A percentile compares a stretch with the other conserved stretches of the same genome.
These are phyloP conservation scores for Fusarium siculi DNA, from an alignment of 2,329 filamentous ascomycete species.

Conservation along the genomic window DNA sequence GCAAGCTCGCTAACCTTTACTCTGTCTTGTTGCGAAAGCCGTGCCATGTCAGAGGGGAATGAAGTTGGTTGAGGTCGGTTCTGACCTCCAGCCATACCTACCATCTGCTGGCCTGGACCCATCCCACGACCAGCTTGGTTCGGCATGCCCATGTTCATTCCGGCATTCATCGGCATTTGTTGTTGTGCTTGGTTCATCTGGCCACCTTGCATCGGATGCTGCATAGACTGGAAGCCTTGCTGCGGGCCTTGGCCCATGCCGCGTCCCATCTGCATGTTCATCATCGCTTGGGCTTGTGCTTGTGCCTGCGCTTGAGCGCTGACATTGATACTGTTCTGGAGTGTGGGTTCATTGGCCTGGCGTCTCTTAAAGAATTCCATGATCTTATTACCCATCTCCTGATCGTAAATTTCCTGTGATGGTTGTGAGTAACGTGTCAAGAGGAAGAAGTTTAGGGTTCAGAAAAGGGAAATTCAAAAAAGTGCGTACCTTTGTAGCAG, in stretches of 20 bases:
- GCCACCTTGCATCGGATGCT: conserved; percentile 67
- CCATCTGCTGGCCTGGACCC: conserved; percentile 54
- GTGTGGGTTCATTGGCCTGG: conserved; percentile 59
- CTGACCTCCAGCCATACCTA: conserved; percentile 52
- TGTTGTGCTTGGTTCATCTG: conserved; percentile 59
- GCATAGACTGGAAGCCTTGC: conserved; percentile 67
- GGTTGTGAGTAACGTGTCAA: conserved; percentile 31
- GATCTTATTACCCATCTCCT: conserved; percentile 57
- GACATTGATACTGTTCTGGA: conserved; percentile 62
- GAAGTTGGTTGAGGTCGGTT: conserved; percentile 43
- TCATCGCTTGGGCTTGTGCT: conserved; percentile 57
- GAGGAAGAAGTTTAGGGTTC: background rate
- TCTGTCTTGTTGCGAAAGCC: conserved; percentile 57
- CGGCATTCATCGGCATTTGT: conserved; percentile 45
- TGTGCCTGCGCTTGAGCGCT: conserved; percentile 53
- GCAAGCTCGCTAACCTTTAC: conserved; percentile 59
- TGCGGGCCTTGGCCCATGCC: conserved; percentile 61
- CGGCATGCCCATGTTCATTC: conserved; percentile 49
- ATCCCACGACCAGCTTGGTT: conserved; percentile 54
- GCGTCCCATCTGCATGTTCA: conserved; percentile 66
- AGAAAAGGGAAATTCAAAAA: background rate
- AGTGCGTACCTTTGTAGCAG: conserved; percentile 59
- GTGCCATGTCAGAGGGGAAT: conserved; percentile 50
- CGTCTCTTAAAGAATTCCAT: conserved; percentile 63
- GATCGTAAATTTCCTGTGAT: conserved; percentile 61